phyloP scores from a whole-genome alignment of 75 land plant genomes.

The Picea glauca region DNA sequence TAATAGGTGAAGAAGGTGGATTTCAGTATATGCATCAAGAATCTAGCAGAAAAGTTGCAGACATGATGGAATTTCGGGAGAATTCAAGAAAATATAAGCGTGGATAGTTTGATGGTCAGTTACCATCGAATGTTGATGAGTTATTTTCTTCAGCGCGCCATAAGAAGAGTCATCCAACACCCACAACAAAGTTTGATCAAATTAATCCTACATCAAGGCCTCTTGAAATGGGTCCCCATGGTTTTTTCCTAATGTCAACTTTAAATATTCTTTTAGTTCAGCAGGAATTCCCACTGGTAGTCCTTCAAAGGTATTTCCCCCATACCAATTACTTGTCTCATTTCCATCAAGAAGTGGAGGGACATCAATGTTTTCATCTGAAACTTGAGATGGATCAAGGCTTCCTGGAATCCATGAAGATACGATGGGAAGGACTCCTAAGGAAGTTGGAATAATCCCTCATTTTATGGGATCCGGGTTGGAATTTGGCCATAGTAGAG shows the following conservation, averaged over 20 bases:
- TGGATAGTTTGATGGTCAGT: constrained; percentile 23
- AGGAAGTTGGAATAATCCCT: constrained; percentile 9
- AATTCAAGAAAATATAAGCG: constrained; percentile 35
- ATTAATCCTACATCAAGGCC: too few species aligned
- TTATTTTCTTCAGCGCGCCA: neutral
- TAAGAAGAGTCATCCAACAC: too few species aligned
- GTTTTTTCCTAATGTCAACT: too few species aligned
- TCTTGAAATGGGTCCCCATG: too few species aligned
- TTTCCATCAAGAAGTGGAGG: constrained; percentile 10
- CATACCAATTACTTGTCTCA: constrained; percentile 9
- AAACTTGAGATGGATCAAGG: constrained; percentile 16
- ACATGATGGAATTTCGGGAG: constrained; percentile 32
- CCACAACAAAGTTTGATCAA: too few species aligned
- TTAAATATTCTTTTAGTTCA: too few species aligned
- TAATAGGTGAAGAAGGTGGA: constrained; percentile 19
- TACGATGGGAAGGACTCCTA: constrained; percentile 18
- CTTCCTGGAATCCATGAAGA: too few species aligned
- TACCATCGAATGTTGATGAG: too few species aligned
- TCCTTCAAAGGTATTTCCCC: constrained; percentile 27
- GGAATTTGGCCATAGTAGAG: constrained; percentile 31
- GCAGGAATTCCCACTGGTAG: constrained; percentile 10
- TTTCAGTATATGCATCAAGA: constrained; percentile 22
- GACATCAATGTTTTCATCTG: constrained; percentile 4
- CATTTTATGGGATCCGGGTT: constrained; percentile 25
- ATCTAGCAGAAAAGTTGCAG: constrained; percentile 2